Evolutionary conservation across 2,329 filamentous ascomycete genomes (phyloP), one percentile per base, ranked within the genome.

Genomic region (Paradendryphiella salina): DNA sequence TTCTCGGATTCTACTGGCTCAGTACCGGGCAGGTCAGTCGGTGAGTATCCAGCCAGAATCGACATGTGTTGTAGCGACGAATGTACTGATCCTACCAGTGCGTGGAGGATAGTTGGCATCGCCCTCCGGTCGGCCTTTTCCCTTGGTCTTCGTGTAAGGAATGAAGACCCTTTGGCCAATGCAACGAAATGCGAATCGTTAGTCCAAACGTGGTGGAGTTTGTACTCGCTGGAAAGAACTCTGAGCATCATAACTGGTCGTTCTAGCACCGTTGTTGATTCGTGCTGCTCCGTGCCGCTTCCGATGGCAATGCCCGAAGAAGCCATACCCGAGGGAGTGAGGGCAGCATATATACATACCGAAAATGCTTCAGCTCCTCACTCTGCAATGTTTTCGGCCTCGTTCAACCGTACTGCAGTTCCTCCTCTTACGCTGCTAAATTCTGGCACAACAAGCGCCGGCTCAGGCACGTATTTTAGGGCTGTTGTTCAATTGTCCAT

Each of bases 1-100:
- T 77, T 23, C 63, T 73, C 28, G 65, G 68, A 3, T 73, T 76
- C 31, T 77, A 77, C 52, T 73, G 73, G 50, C 57, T 75, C 40
- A 66, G 71, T 5, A 63, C 64, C 20, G 70, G 74, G 31, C 74
- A 76, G 33, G 69, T 76, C 13, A 76, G 69, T 56, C 68, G 75
- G 75, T 76, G 64, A 56, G 63, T 65, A 21, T 34, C 7, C 29
- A 36, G 4, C 10, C 18, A 17, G 15, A 9, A 15, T 15, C 7
- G n/a, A 4, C 3, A 29, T 8, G 5, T 15, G n/a, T 33, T 15
- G 17, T 26, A 39, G 5, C 11, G 20, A 29, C 5, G 29, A 11
- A n/a, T 10, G 3, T 43, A 28, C 49, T 64, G 44, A 62, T 17
- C 17, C n/a, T 5, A 18, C 8, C 28, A 77, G 74, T 29, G 70